Evolutionary conservation across 2,329 filamentous ascomycete species (phyloP), one percentile per base, ranked within the genome.

Genomic region (Teratosphaeria viscida): DNA sequence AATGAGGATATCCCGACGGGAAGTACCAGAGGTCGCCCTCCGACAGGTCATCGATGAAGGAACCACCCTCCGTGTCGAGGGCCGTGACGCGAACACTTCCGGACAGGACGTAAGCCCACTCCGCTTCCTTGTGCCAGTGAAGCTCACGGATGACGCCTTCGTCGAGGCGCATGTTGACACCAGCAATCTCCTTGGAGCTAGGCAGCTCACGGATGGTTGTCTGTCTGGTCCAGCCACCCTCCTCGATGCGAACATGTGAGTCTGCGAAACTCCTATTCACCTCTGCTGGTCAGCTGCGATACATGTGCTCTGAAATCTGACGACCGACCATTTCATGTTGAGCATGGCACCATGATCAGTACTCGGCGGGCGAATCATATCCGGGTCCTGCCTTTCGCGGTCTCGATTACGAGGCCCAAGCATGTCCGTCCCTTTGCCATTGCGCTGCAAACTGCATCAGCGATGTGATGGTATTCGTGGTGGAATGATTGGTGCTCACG

Each of bases 1-100:
- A 89, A 72, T 92, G 88, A 11, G 88, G 88, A 37, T 90, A 81
- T 6, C 88, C 88, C 11, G 85, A 84, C 26, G 88, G 88, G 74
- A 92, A 92, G 68, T 89, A 92, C 88, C 87, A 92, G 6, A 92
- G 73, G 67, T 92, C 89, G 4, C 89, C 89, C 68, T 88, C 85
- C 68, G 84, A 81, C 26, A 92, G 74, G 68, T 92, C 88, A 64
- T 90, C 88, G 62, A 91, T 82, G 71, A 90, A 91, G 63, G 84
- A 88, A 62, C 88, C 84, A 10, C 88, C 88, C 62, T 92, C 85
- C 52, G 86, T 83, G 72, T 90, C 87, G 19, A 91, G 79, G 0
- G 85, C 87, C 0, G 87, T 89, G 56, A 91, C 82, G 57, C 88
- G 83, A 23, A 88, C 86, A 60, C 81, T 79, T 56, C 63, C 62